Conservation (phyloP, 257 asterid species). For the Gynochthodes officinalis region DNA sequence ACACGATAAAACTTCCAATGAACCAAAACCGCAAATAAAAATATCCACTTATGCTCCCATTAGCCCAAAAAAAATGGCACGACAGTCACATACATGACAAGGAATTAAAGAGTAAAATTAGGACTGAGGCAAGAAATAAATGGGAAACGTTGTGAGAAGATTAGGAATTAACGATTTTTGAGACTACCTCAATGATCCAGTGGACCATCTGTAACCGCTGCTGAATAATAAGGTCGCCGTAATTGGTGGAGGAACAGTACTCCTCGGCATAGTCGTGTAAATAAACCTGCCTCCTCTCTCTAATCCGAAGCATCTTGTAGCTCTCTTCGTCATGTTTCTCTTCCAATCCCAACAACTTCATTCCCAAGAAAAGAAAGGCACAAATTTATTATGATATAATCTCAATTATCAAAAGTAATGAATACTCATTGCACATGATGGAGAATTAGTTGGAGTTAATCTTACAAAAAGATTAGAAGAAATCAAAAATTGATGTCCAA, state of each 20-base stretch:
- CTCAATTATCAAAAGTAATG: background rate
- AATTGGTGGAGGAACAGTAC: conserved; percentile 55
- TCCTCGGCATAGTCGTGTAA: conserved; percentile 76
- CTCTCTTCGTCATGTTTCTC: conserved; percentile 68
- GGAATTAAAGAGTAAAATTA: background rate
- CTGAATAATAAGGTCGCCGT: conserved; percentile 71
- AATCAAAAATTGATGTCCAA: background rate
- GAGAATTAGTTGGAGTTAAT: background rate
- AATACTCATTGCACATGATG: background rate
- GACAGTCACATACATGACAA: background rate
- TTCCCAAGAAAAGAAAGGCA: conserved; percentile 12
- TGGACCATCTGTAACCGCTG: conserved; percentile 86
- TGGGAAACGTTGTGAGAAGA: background rate
- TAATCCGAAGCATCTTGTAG: conserved; percentile 53
- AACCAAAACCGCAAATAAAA: background rate
- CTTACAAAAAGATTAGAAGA: background rate
- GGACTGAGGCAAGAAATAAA: background rate
- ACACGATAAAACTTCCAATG: background rate
- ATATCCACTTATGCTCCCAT: background rate
- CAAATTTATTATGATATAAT: background rate
- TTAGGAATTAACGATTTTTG: background rate
- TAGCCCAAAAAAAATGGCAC: background rate
- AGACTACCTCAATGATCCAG: conserved; percentile 87
- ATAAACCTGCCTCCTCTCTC: conserved; percentile 89
- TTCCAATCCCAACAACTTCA: conserved; percentile 60